Base-by-base conservation (phyloP, 352 stramenopile genomes). In the Pythium scleroteichum region DNA sequence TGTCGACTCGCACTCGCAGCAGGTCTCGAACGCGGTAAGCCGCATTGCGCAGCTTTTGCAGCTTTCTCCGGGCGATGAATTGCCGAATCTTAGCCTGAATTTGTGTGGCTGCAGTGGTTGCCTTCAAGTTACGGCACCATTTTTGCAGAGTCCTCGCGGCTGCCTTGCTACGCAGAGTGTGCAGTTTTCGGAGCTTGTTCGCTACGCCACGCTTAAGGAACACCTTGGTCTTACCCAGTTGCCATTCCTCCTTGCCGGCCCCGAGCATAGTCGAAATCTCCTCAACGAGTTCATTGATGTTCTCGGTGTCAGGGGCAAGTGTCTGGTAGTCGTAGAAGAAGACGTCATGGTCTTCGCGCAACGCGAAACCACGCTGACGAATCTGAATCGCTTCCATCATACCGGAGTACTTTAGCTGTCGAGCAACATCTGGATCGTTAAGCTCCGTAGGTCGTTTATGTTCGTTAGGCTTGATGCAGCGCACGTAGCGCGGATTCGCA, bases 341-440 rank as follows among this genome's bases (percentile, higher is more conserved):
- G 24, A 94, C 86, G 50, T 96, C 87, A 63, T 96, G 87, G 39
- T 96, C 87, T 53, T 96, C 87, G 13, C 87, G 84, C 19, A 96
- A 59, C 29, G 85, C 87, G 68, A 96, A 96, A 16, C 87, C 87
- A 38, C 83, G 84, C 65, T 95, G 87, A 46, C 87, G 87, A 45
- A 96, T 96, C 63, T 96, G 86, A 49, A 96, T 95, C 12, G 87
- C 86, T 54, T 96, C 87, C 86, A 96, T 95, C 87, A 96, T 96
- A 35, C 88, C 88, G 17, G 88, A 96, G 58, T 97, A 97, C 67
- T 95, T 95, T 0, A 97, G 66, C 52, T 97, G 88, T 1, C 88
- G 84, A 2, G 90, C 82, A n/a, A 86, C 92, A 44, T 96, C 85
- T 1, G 62, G 63, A 42, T 92, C 87, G 50, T 95, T 92, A 17